Base-by-base conservation (phyloP, 1,284 basidiomycete species). In the Agroathelia rolfsii region DNA sequence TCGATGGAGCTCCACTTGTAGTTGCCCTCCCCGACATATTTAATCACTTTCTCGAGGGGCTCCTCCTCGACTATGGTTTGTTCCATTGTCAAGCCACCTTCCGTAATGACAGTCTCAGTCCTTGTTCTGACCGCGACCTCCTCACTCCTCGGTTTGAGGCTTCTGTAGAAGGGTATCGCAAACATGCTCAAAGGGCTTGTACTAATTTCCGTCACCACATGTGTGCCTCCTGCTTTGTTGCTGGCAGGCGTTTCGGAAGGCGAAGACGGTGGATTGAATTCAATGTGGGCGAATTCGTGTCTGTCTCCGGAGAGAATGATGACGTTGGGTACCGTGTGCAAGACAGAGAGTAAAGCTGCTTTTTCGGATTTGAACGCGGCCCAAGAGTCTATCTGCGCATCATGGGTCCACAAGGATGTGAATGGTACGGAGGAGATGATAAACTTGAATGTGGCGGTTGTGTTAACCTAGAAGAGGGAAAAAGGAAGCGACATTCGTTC, bases 361-460 rank as follows among this genome's bases (percentile, higher is more conserved):
- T 82, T 76, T 55, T 88, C 85, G 8, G 54, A 54, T 8, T 64
- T 56, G 55, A 75, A 87, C 0, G 62, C 81, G 0, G 76, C 76
- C 84, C 83, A 89, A 2, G 76, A 73, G 52, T 83, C 82, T 19
- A 54, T 52, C 32, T 66, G 64, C 1, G 76, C 79, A 47, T 84
- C 78, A 38, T 72, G 63, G 2, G 63, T 69, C 83, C 84, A 88
- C 11, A 87, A 66, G 0, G 72, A 72, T 24, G 79, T 84, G 55
- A 90, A 79, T 0, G 85, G 85, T 3, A 87, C 80, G 6, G 77
- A 81, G 8, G 72, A 69, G 14, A 83, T 69, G 35, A 90, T 64
- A 51, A 90, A 87, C 55, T 88, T 88, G 69, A 84, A 88, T 0
- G 79, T 75, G 3, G 74, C 65, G 0, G 85, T 88, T 34, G 61